Evolutionary conservation across 495 filamentous ascomycete genomes (phyloP), one percentile per base, ranked within the genome.

Genomic region (Choiromyces venosus): DNA sequence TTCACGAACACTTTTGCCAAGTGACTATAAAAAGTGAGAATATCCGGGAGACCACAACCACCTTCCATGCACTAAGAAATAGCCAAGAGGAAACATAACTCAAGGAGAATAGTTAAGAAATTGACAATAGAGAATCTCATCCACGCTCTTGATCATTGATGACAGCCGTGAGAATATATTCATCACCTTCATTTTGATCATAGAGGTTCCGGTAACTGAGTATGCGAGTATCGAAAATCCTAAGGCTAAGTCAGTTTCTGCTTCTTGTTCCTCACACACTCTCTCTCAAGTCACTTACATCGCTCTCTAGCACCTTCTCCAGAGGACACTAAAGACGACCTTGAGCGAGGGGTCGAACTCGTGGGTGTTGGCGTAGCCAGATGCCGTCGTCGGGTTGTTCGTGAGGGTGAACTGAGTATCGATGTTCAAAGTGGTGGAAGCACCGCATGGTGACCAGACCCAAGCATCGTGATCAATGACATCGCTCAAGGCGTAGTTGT

Each of bases 371-470:
- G 21, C 21, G 66, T 33, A 36, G 5, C 66, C 66, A 19, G 2
- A 33, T 21, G 21, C 66, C 38, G 21, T 3, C 36, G n/a, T n/a
- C n/a, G n/a, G n/a, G 21, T 19, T 3, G 12, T 25, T 37, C 21
- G 33, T 37, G 6, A 67, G 25, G 36, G 25, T 25, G 12, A 67
- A 21, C 36, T 67, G 81, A n/a, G n/a, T n/a, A n/a, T n/a, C n/a
- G n/a, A n/a, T n/a, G n/a, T n/a, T n/a, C n/a, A n/a, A n/a, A n/a
- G n/a, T n/a, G n/a, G n/a, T n/a, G n/a, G n/a, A n/a, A n/a, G n/a
- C n/a, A n/a, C n/a, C n/a, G n/a, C n/a, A n/a, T n/a, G n/a, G n/a
- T n/a, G n/a, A n/a, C n/a, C n/a, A n/a, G n/a, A n/a, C n/a, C n/a
- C n/a, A n/a, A 73, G 86, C 84, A 56, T 85, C 84, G 5, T 85